These are phyloP conservation scores for Exophiala alcalophila DNA, from an alignment of 2,329 filamentous ascomycete genomes.

Conservation along the genomic window DNA sequence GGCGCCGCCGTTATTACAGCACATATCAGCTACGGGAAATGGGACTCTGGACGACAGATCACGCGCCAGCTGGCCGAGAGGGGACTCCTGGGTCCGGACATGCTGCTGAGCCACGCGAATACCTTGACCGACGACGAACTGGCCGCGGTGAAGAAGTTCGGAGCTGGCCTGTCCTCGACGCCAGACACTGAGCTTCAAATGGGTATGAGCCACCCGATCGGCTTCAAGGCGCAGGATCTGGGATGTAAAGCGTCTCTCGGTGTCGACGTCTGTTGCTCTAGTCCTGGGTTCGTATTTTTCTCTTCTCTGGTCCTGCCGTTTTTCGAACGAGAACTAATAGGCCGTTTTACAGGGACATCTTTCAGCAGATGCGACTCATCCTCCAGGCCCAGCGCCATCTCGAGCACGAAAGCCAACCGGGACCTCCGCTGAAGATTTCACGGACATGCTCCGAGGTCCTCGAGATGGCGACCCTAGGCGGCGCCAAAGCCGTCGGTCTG, in stretches of 20 bases:
- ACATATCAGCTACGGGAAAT: slow-evolving; percentile 10
- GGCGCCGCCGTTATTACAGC: slow-evolving; percentile 7
- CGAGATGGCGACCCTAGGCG: slow-evolving; percentile 34
- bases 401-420: slow-evolving; percentile 6
- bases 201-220: slow-evolving; percentile 33
- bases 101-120: slow-evolving; percentile 12
- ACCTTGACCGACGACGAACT: slow-evolving; percentile 20
- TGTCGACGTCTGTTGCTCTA: slow-evolving; percentile 33
- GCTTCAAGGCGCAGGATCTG: slow-evolving; percentile 27
- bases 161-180: slow-evolving; percentile 30
- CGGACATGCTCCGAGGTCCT: slow-evolving; percentile 30
- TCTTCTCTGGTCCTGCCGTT: too few relatives aligned
- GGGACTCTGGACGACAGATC: slow-evolving; percentile 5
- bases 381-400: slow-evolving; percentile 31
- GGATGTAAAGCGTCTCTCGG: slow-evolving; percentile 28
- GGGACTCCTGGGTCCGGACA: slow-evolving; percentile 5
- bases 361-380: slow-evolving; percentile 33
- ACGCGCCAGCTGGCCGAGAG: slow-evolving; percentile 2
- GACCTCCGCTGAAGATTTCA: slow-evolving; percentile 18
- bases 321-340: too few relatives aligned
- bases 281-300: too few relatives aligned
- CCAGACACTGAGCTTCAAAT: slow-evolving; percentile 36
- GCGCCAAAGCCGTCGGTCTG: slow-evolving; percentile 33
- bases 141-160: slow-evolving; percentile 17
- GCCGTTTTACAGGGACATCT: too few relatives aligned